Evolutionary conservation across 352 stramenopile genomes (phyloP).

Genomic region (Phytophthora ohioensis): DNA sequence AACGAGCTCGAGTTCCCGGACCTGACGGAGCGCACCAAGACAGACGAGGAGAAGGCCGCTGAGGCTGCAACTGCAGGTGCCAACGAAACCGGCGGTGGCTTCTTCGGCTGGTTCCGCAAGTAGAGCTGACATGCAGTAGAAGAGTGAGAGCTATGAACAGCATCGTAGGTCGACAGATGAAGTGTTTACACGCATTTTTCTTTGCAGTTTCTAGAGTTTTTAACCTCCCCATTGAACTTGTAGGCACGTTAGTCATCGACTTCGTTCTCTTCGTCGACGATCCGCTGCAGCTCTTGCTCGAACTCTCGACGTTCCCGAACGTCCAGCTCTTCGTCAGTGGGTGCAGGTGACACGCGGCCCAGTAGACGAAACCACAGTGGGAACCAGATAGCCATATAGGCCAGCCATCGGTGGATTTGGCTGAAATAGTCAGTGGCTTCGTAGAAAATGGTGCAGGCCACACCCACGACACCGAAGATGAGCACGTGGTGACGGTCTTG

Average conservation of each 20-base stretch:
- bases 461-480: conserved; percentile 76
- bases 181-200: conserved; percentile 31
- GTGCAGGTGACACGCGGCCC: conserved; percentile 66
- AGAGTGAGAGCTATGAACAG: conserved; percentile 29
- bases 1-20: conserved; percentile 85
- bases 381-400: conserved; percentile 86
- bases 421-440: conserved; percentile 81
- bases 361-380: conserved; percentile 84
- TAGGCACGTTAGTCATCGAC: conserved; percentile 39
- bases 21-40: conserved; percentile 80
- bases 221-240: background rate
- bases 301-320: conserved; percentile 57
- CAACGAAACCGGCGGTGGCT: conserved; percentile 44
- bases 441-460: conserved; percentile 75
- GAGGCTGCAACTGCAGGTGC: conserved; percentile 48
- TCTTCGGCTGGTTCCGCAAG: conserved; percentile 89
- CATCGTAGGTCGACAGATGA: conserved; percentile 19
- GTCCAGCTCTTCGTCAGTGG: conserved; percentile 67
- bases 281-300: conserved; percentile 56
- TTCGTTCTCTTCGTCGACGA: conserved; percentile 50
- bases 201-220: conserved; percentile 21
- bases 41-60: conserved; percentile 71
- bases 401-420: conserved; percentile 72
- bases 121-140: conserved; percentile 42
- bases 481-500: conserved; percentile 65